These are phyloP conservation scores for Vigna hirtella DNA, from an alignment of 306 rosid species.

Conservation along the genomic window DNA sequence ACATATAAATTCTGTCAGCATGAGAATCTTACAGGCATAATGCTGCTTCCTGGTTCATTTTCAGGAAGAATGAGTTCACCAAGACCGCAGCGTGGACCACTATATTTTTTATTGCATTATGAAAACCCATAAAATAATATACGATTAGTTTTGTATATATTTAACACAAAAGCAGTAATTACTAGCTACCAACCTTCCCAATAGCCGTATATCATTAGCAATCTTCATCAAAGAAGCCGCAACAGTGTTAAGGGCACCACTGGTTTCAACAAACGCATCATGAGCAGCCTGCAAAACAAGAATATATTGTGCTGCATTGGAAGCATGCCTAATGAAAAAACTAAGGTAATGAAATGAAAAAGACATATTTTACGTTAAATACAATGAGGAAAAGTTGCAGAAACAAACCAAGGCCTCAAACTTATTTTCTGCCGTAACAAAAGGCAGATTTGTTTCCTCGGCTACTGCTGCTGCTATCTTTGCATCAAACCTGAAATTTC, in stretches of 20 bases:
- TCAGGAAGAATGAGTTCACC: conserved; percentile 99
- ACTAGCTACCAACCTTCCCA: conserved; percentile 78
- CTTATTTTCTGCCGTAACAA: conserved; percentile 95
- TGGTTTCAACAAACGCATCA: conserved; percentile 92
- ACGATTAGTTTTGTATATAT: background rate
- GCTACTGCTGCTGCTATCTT: conserved; percentile 97
- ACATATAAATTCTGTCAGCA: conserved; percentile 28
- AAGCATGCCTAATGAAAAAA: conserved; percentile 32
- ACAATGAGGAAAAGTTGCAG: conserved; percentile 36
- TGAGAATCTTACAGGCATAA: conserved; percentile 85
- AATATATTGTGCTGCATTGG: conserved; percentile 29
- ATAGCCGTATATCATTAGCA: conserved; percentile 89
- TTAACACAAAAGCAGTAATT: background rate
- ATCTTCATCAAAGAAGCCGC: conserved; percentile 93
- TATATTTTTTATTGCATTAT: conserved; percentile 47
- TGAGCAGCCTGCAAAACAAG: conserved; percentile 85
- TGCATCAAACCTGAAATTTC: conserved; percentile 75
- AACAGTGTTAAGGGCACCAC: conserved; percentile 92
- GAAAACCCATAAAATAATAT: conserved; percentile 32
- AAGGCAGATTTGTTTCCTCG: conserved; percentile 86
- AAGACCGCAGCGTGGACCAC: conserved; percentile 99
- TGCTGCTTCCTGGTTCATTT: conserved; percentile 99
- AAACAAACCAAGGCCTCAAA: conserved; percentile 97
- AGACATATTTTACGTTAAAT: conserved; percentile 4
- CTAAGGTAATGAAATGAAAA: conserved; percentile 20